Evolutionary conservation across 202 grass and related monocot genomes (phyloP).

Genomic region (Panicum hallii): DNA sequence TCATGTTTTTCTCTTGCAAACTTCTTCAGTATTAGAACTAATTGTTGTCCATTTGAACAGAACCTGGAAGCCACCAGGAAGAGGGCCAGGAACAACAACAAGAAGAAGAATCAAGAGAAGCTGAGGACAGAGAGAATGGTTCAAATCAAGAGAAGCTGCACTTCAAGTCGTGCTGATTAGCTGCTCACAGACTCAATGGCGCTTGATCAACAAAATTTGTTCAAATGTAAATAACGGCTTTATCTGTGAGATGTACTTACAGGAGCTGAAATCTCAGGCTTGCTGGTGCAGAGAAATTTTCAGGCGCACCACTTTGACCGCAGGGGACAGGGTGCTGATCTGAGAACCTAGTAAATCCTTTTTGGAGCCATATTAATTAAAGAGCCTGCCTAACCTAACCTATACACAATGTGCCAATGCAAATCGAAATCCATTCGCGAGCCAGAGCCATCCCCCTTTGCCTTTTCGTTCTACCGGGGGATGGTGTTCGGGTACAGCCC

Average conservation of each 20-base stretch:
- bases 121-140: too few species aligned
- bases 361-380: background rate
- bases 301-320: background rate
- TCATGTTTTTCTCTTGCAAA: too few species aligned
- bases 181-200: too few species aligned
- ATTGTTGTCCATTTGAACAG: too few species aligned
- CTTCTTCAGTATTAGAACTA: too few species aligned
- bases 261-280: conserved; percentile 8
- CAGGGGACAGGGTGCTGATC: background rate
- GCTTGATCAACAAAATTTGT: background rate
- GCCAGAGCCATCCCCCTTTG: background rate
- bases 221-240: background rate
- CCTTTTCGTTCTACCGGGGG: conserved; percentile 37
- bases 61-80: too few species aligned
- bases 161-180: too few species aligned
- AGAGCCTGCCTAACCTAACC: background rate
- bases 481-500: conserved; percentile 32
- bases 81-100: too few species aligned
- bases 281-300: background rate
- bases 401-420: background rate
- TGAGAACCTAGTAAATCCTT: background rate
- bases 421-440: background rate
- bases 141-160: too few species aligned
- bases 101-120: too few species aligned
- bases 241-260: background rate